Evolutionary conservation across 345 rosid species (phyloP), one percentile per base, ranked within the genome.

Genomic region (Pistacia vera): DNA sequence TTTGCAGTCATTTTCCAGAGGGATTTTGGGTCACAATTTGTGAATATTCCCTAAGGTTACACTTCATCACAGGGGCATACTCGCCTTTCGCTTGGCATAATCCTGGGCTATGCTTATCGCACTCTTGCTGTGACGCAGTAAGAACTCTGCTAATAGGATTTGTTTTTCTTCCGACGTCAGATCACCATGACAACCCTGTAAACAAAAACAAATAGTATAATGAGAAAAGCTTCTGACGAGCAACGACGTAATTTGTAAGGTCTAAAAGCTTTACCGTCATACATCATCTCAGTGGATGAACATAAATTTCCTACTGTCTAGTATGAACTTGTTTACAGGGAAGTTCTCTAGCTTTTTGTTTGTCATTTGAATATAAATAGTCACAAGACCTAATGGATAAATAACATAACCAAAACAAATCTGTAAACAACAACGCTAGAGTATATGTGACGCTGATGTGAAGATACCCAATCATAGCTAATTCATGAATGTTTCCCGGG

Each of bases 171-270:
- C 81, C n/a, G 28, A 80, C 2, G 85, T 90, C 77, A 95, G 86
- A 87, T 95, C 98, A 54, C 99, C 93, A 83, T 89, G 96, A 60
- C 74, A 55, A 11, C 99, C 99, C 99, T 91, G 93, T 76, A 49
- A 56, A 71, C 33, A 22, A 35, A 51, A 59, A 62, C 59, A 46
- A 63, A 18, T 10, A 56, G 4, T 51, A 25, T 49, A 28, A 36
- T 63, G 52, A 35, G 17, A 33, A 22, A 25, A 49, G 14, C 10
- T 52, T 33, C 5, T 8, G 14, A 33, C 8, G 28, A 28, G 33
- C 17, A 52, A 17, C 13, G 1, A 61, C 6, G 38, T 61, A 30
- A 30, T 30, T 30, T 30, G 33, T 30, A 2, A 30, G 3, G 33
- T 30, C 33, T 30, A 30, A 63, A 16, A 14, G 11, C 16, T 67